Conservation (phyloP, 2,329 filamentous ascomycete genomes). For the Xylariaceae sp. region DNA sequence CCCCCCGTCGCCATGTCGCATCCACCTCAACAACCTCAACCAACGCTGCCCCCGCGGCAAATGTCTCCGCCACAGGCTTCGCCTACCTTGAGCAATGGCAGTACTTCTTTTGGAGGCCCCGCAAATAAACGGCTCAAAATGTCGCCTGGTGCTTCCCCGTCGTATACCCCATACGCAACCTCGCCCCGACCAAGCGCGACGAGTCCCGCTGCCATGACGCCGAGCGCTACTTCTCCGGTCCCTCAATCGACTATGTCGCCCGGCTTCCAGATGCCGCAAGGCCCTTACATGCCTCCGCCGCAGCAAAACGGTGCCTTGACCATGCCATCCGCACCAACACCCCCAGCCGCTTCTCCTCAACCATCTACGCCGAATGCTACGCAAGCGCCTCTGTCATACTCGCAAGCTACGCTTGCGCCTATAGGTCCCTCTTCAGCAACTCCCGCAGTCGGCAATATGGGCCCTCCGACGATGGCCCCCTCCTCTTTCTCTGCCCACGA, state of each 20-base stretch:
- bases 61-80: conserved; percentile 41
- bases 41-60: conserved; percentile 22
- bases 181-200: conserved; percentile 37
- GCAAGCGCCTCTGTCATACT: conserved; percentile 15
- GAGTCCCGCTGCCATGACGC: conserved; percentile 32
- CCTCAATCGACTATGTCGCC: conserved; percentile 19
- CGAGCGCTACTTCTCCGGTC: conserved; percentile 20
- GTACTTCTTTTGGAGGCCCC: conserved; percentile 49
- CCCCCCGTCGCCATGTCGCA: conserved; percentile 18
- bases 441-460: conserved; percentile 24
- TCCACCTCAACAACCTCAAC: conserved; percentile 16
- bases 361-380: conserved; percentile 15
- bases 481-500: conserved; percentile 19
- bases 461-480: conserved; percentile 20
- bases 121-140: conserved; percentile 67
- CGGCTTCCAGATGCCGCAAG: conserved; percentile 12
- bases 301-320: conserved; percentile 20
- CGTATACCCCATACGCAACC: conserved; percentile 52
- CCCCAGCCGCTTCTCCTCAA: conserved; percentile 14
- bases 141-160: conserved; percentile 57
- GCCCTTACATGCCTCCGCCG: conserved; percentile 26
- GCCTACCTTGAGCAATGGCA: conserved; percentile 52
- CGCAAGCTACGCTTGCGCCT: conserved; percentile 22
- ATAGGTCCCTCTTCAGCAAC: conserved; percentile 10
- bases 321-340: conserved; percentile 15